A percentile compares a stretch with the other conserved stretches of the same genome.
phyloP scores from a whole-genome alignment of 2,329 filamentous ascomycete genomes.

The Fusarium drepaniforme region DNA sequence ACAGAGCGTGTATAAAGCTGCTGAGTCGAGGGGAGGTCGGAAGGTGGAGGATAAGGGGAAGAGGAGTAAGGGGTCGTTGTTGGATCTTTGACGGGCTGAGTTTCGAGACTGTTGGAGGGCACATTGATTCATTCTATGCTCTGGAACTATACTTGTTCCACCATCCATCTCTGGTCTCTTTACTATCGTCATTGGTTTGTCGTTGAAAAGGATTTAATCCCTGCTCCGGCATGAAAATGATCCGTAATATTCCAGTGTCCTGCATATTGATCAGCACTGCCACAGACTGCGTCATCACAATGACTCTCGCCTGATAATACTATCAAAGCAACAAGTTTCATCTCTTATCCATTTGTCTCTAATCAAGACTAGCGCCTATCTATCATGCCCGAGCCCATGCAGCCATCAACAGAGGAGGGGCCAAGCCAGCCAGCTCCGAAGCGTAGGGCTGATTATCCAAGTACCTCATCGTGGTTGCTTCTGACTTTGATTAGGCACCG shows the following conservation, averaged over 20 bases:
- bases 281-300: background rate
- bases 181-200: background rate
- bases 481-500: background rate
- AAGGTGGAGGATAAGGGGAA: background rate
- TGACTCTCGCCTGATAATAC: background rate
- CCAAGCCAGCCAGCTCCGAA: background rate
- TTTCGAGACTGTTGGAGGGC: background rate
- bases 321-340: background rate
- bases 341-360: background rate
- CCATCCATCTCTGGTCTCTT: background rate
- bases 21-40: constrained; percentile 45
- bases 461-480: background rate
- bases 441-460: background rate
- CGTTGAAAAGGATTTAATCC: background rate
- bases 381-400: background rate
- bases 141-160: too few species aligned
- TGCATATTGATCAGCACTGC: background rate
- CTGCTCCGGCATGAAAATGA: background rate
- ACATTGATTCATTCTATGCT: background rate
- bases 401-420: background rate
- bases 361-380: background rate
- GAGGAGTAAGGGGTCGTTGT: background rate
- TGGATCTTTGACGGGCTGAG: constrained; percentile 9
- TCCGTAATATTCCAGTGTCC: background rate
- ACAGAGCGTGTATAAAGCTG: constrained; percentile 69